Percentiles rank a stretch among this genome's conserved stretches.
Evolutionary conservation across 176 grass and related monocot genomes (phyloP).

Genomic region (Metroxylon sagu): DNA sequence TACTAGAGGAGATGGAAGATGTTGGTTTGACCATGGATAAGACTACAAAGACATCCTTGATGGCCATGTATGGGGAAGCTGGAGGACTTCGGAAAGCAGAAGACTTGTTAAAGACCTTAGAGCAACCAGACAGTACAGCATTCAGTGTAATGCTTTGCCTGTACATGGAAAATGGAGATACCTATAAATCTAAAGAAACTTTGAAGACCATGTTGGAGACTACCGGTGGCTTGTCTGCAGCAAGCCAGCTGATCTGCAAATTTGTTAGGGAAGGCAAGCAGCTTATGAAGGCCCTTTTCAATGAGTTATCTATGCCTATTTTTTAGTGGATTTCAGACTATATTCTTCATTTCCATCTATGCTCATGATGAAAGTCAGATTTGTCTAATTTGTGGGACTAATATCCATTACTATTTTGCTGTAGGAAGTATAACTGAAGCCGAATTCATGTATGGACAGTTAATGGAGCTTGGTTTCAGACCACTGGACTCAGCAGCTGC

Average conservation of each 20-base stretch:
- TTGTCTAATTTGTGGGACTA: no score
- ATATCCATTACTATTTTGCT: constrained; percentile 27
- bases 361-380: no score
- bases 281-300: neutral
- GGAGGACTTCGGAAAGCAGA: constrained; percentile 36
- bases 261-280: constrained; percentile 71
- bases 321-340: constrained; percentile 6
- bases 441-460: constrained; percentile 42
- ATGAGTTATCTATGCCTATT: no score
- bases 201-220: constrained; percentile 49
- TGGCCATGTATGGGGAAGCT: constrained; percentile 51
- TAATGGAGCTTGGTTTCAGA: constrained; percentile 43
- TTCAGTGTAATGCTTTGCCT: constrained; percentile 25
- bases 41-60: constrained; percentile 30
- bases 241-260: constrained; percentile 61
- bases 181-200: constrained; percentile 20
- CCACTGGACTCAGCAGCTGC: constrained; percentile 50
- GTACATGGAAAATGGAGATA: constrained; percentile 25
- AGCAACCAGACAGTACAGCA: constrained; percentile 21
- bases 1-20: constrained; percentile 49
- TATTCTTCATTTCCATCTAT: neutral
- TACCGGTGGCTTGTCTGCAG: constrained; percentile 31
- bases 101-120: constrained; percentile 24
- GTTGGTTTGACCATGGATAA: constrained; percentile 27
- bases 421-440: constrained; percentile 51